phyloP scores from a whole-genome alignment of 2,329 filamentous ascomycete species.

The Paraconiothyrium sp. region DNA sequence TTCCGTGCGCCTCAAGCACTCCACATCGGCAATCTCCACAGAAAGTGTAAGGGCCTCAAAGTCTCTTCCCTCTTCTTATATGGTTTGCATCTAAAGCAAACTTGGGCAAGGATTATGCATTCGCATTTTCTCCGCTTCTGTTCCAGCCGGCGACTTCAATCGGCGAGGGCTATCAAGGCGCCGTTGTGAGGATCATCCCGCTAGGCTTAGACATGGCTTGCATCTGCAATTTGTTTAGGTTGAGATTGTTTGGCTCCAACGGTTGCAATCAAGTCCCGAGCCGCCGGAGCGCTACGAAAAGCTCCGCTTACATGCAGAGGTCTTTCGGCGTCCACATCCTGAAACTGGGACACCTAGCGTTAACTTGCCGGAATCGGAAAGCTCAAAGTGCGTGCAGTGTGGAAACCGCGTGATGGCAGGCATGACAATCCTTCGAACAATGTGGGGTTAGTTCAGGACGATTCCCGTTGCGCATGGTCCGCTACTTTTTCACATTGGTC shows the following conservation, averaged over 20 bases:
- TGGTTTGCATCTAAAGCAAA: neutral
- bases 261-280: neutral
- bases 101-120: neutral
- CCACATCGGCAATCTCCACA: neutral
- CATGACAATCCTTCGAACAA: slow-evolving; percentile 2
- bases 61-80: neutral
- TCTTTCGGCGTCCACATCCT: slow-evolving; percentile 1
- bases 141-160: neutral
- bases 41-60: too few species aligned
- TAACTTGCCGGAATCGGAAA: neutral
- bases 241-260: neutral
- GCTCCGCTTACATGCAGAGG: too few species aligned
- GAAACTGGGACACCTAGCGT: slow-evolving; percentile 10
- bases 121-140: neutral
- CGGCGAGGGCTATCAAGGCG: neutral
- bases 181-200: neutral
- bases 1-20: neutral
- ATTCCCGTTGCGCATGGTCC: neutral
- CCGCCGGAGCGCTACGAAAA: neutral
- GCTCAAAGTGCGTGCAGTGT: neutral
- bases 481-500: too few species aligned
- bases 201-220: neutral
- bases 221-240: neutral
- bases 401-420: slow-evolving; percentile 7
- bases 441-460: neutral